Percentiles rank a stretch among this genome's conserved stretches.
phyloP scores from a whole-genome alignment of 208 protist species.

The Leishmania amazonensis region DNA sequence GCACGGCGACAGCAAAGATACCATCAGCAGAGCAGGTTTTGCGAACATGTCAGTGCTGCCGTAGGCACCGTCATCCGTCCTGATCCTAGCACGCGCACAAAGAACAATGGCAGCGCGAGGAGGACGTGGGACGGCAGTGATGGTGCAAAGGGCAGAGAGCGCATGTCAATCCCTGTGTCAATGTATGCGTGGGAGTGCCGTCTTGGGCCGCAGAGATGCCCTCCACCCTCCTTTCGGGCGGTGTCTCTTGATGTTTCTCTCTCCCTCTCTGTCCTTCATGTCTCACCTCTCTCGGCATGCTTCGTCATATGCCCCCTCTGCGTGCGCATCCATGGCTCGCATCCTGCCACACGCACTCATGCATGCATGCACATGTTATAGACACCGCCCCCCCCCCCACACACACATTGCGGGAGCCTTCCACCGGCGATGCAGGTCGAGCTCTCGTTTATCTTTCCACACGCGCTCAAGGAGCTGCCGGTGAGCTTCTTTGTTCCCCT shows the following conservation, averaged over 20 bases:
- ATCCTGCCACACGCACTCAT: neutral
- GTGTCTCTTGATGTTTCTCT: neutral
- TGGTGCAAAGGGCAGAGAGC: neutral
- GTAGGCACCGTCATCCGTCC: neutral
- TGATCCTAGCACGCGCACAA: neutral
- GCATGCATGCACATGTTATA: neutral
- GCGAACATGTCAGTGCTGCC: neutral
- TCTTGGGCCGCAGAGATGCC: neutral
- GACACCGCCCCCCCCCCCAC: neutral
- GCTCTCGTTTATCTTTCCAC: slow-evolving; percentile 73
- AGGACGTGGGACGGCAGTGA: neutral
- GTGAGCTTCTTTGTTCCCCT: slow-evolving; percentile 52
- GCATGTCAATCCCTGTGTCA: neutral
- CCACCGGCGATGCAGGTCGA: slow-evolving; percentile 47
- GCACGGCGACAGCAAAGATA: neutral
- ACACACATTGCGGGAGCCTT: neutral
- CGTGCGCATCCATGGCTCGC: neutral
- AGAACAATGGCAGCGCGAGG: too few species aligned
- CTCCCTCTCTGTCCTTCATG: neutral
- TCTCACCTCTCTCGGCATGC: neutral
- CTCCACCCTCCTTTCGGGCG: neutral
- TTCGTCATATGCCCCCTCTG: neutral
- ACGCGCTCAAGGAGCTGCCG: slow-evolving; percentile 33
- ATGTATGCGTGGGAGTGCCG: neutral
- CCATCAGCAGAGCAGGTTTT: neutral